phyloP scores from a whole-genome alignment of 2,329 filamentous ascomycete species.

The Sclerotinia sclerotiorum region DNA sequence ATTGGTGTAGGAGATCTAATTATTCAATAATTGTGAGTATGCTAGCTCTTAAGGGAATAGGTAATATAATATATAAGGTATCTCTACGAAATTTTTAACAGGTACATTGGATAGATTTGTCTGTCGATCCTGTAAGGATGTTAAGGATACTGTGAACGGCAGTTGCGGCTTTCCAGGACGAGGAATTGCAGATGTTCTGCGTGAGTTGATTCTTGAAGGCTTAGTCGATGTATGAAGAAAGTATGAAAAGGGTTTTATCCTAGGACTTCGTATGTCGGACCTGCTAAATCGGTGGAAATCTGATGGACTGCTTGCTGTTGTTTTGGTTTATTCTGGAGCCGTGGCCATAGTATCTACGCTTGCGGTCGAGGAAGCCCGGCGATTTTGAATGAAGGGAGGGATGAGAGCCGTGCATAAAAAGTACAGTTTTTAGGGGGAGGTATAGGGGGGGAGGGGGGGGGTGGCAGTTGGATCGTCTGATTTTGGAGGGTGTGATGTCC shows the following conservation, averaged over 20 bases:
- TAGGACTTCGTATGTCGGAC: not conserved
- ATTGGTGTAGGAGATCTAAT: not conserved
- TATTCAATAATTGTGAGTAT: no score
- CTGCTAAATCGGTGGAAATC: not conserved
- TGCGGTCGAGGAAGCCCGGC: conserved; percentile 51
- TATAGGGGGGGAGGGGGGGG: no score
- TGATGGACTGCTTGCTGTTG: not conserved
- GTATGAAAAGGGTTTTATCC: not conserved
- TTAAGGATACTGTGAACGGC: conserved; percentile 32
- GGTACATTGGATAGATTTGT: no score
- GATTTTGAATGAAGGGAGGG: conserved; percentile 42
- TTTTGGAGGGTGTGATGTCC: no score
- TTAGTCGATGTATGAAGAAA: conserved; percentile 22
- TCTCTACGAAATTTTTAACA: no score
- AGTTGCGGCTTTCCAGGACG: conserved; percentile 34
- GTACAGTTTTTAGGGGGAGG: no score
- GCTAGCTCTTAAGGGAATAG: no score
- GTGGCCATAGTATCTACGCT: conserved; percentile 43
- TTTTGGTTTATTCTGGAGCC: not conserved
- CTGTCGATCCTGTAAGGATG: no score
- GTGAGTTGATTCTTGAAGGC: conserved; percentile 30
- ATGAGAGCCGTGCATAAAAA: not conserved
- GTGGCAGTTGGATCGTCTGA: no score
- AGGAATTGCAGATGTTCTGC: conserved; percentile 33
- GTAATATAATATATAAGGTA: no score